Percentiles rank a stretch among this genome's conserved stretches.
Conservation (phyloP, 1,284 basidiomycete species). For the Termitomyces sp. region DNA sequence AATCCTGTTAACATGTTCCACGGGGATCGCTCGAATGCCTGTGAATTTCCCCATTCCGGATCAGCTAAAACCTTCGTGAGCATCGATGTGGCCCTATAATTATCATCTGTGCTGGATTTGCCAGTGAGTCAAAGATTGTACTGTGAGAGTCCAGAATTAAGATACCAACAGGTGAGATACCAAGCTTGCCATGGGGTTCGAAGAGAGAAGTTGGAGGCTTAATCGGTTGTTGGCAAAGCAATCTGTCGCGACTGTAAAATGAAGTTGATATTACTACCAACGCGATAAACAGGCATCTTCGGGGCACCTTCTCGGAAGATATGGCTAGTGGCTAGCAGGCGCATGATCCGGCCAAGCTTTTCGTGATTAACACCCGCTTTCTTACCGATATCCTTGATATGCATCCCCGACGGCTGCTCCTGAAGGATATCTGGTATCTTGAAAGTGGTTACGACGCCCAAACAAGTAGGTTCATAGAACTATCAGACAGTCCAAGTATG, state of each 20-base stretch:
- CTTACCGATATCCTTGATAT: conserved; percentile 26
- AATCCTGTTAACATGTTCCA: conserved; percentile 3
- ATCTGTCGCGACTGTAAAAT: too few relatives aligned
- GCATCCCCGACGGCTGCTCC: conserved; percentile 27
- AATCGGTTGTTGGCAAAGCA: too few relatives aligned
- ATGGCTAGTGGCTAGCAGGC: too few relatives aligned
- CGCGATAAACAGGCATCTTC: too few relatives aligned
- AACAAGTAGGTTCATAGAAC: conserved; percentile 8
- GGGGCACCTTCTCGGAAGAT: too few relatives aligned
- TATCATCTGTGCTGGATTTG: background rate
- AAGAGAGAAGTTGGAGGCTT: too few relatives aligned
- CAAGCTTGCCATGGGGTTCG: too few relatives aligned
- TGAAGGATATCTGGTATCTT: conserved; percentile 31
- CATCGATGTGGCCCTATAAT: background rate
- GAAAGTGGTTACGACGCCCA: conserved; percentile 15
- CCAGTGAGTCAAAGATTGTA: background rate
- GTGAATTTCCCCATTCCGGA: conserved; percentile 10
- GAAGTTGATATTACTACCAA: conserved; percentile 11
- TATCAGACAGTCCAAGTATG: background rate
- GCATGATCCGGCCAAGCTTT: too few relatives aligned
- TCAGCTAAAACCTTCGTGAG: conserved; percentile 6
- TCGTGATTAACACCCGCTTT: too few relatives aligned
- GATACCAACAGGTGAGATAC: background rate
- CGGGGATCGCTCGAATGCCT: background rate
- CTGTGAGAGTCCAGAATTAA: background rate